Base-by-base conservation (phyloP, 2,329 filamentous ascomycete species). In the Paecilomyces dactylethromorphus region DNA sequence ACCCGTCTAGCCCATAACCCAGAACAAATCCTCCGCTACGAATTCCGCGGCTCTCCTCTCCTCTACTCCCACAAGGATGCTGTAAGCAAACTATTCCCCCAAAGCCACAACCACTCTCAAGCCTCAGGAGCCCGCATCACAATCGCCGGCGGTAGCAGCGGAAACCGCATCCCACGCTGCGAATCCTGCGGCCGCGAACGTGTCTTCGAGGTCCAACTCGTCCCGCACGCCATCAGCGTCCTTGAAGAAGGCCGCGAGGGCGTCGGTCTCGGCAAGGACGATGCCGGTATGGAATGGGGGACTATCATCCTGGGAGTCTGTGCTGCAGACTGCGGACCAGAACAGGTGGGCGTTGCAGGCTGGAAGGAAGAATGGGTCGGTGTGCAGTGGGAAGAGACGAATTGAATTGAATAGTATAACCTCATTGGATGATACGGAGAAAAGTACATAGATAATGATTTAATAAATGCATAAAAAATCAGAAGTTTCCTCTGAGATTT, bases 311-410 rank as follows among this genome's bases (percentile, higher is more conserved):
- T 97, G 39, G 92, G 86, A 0, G 91, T 95, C 7, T 99, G 94
- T 73, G 85, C 83, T 64, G 84, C 77, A 69, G 91, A 97, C 72
- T 97, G 94, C 71, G 84, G 85, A 5, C 82, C 83, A 0, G 81
- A 85, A 6, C 74, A 75, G 12, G 78, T 82, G 35, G 89, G 86
- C 0, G 82, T 86, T 68, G 84, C 87, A 0, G 90, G 87, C 1
- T 97, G 95, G 75, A 69, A 92, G 18, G 94, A 97, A 79, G 94
- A 99, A 76, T 99, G 94, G 93, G 87, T 84, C n/a, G 94, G 93
- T 6, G 94, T 97, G 63, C 94, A 99, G 75, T 99, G 93, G 94
- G 94, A 99, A 76, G 92, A 97, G 74, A 69, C 56, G 58, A 64
- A 64, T 49, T 71, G 50, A 49, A 45, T 29, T 32, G 7, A 33